A percentile compares a stretch with the other conserved stretches of the same genome.
Evolutionary conservation across 2,329 filamentous ascomycete species (phyloP).

Genomic region (Penicillium sp.): DNA sequence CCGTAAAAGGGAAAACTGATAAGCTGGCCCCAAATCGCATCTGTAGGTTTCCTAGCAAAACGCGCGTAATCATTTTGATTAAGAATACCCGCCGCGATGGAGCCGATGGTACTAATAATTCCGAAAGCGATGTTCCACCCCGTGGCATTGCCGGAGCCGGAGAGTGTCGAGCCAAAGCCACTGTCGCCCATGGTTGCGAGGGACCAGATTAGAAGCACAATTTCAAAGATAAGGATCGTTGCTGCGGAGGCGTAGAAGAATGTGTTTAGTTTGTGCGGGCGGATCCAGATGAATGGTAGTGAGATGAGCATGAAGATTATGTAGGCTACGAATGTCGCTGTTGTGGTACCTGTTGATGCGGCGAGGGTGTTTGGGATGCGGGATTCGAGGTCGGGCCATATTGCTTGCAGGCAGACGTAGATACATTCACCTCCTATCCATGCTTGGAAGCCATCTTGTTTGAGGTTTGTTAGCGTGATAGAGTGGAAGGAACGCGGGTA

Average conservation of each 20-base stretch:
- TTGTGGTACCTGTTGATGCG: constrained; percentile 45
- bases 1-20: constrained; percentile 24
- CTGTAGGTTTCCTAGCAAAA: constrained; percentile 23
- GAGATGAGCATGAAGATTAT: constrained; percentile 48
- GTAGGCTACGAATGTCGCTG: constrained; percentile 47
- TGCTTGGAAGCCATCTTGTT: constrained; percentile 42
- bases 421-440: constrained; percentile 52
- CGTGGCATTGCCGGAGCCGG: constrained; percentile 15
- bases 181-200: constrained; percentile 44
- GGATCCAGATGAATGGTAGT: constrained; percentile 48
- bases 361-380: constrained; percentile 48
- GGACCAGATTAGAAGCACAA: constrained; percentile 48
- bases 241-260: constrained; percentile 47
- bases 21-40: constrained; percentile 26
- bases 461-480: background rate
- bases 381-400: constrained; percentile 46
- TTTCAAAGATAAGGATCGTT: constrained; percentile 44
- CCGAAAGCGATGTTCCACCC: constrained; percentile 30
- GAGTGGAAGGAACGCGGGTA: background rate
- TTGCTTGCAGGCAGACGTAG: constrained; percentile 49
- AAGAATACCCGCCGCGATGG: constrained; percentile 31
- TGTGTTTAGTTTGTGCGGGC: constrained; percentile 45
- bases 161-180: constrained; percentile 39
- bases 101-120: constrained; percentile 33
- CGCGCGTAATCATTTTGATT: constrained; percentile 36